Base-by-base conservation (phyloP, 1,284 basidiomycete genomes). In the Boletus subluridellus region DNA sequence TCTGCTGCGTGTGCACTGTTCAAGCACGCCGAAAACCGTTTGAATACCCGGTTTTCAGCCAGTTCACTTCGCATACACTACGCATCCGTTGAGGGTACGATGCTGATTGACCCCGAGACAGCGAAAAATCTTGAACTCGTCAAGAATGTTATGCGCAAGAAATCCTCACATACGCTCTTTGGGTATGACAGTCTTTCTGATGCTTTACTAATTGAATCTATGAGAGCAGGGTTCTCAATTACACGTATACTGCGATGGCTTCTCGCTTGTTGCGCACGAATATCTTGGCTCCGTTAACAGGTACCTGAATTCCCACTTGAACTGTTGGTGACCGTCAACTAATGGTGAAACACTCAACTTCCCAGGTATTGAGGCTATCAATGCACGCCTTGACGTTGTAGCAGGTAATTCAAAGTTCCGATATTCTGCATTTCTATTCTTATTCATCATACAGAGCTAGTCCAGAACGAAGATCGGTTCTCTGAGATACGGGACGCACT, bases 31-130 rank as follows among this genome's bases (percentile, higher is more conserved):
- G 87, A 93, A 67, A 72, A 73, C 2, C 82, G 81, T 44, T 73
- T 89, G 52, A 89, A 89, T 60, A 82, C 82, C 0, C 81, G 83
- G 14, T 96, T 92, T 69, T 80, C 87, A 1, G 76, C 83, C 0
- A 78, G 77, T 11, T 93, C 90, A 10, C 76, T 98, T n/a, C 82
- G 85, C 34, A 94, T 98, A 60, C 79, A 82, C 14, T 96, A 90
- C 69, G 79, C 84, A 0, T 84, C 91, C 2, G 86, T 92, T 0
- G 90, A 85, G 72, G 94, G 94, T 0, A 95, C 92, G 0, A 92
- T 97, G 88, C 83, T 96, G 80, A 91, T 98, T 64, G 95, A 97
- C 69, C 81, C 86, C 0, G 94, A 95, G 58, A 93, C 90, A 0
- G 91, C 87, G 1, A 83, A 82, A 49, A 94, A 95, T 69, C 80